Conservation (phyloP, 495 filamentous ascomycete species). For the Hypoxylon intermedium region DNA sequence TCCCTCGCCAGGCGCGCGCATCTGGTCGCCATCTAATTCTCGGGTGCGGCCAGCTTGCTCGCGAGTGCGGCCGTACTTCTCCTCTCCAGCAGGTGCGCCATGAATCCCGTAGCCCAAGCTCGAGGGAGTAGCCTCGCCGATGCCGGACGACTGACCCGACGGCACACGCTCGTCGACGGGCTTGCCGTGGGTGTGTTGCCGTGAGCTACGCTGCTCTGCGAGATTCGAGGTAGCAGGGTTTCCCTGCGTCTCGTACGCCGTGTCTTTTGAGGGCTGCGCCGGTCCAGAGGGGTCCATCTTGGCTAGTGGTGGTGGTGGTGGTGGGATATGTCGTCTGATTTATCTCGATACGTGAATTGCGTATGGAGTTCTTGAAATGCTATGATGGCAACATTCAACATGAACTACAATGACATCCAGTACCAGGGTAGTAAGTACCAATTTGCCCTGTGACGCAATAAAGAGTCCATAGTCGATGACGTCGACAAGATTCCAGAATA, state of each 20-base stretch:
- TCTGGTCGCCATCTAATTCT: slow-evolving; percentile 60
- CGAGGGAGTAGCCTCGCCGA: slow-evolving; percentile 43
- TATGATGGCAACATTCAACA: too few relatives aligned
- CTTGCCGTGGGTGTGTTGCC: slow-evolving; percentile 32
- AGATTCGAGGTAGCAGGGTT: slow-evolving; percentile 59
- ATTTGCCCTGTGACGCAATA: slow-evolving; percentile 21
- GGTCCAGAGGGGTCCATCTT: slow-evolving; percentile 47
- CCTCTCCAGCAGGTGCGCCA: slow-evolving; percentile 39
- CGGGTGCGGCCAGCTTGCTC: slow-evolving; percentile 43
- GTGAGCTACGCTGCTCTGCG: slow-evolving; percentile 53
- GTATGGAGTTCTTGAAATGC: too few relatives aligned
- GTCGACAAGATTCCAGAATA: slow-evolving; percentile 15
- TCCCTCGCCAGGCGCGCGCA: slow-evolving; percentile 61
- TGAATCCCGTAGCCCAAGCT: slow-evolving; percentile 48
- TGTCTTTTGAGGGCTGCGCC: slow-evolving; percentile 60
- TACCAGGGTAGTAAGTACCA: too few relatives aligned
- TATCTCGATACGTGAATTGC: too few relatives aligned
- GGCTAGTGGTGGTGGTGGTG: not conserved
- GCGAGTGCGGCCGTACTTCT: slow-evolving; percentile 36
- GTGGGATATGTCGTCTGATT: too few relatives aligned
- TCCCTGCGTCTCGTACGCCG: slow-evolving; percentile 55
- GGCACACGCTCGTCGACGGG: slow-evolving; percentile 39
- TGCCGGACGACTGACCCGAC: slow-evolving; percentile 19
- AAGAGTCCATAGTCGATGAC: slow-evolving; percentile 23
- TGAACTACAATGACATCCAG: too few relatives aligned